Conservation (phyloP, 768 basidiomycete genomes). For the Kwoniella mangroviensis region DNA sequence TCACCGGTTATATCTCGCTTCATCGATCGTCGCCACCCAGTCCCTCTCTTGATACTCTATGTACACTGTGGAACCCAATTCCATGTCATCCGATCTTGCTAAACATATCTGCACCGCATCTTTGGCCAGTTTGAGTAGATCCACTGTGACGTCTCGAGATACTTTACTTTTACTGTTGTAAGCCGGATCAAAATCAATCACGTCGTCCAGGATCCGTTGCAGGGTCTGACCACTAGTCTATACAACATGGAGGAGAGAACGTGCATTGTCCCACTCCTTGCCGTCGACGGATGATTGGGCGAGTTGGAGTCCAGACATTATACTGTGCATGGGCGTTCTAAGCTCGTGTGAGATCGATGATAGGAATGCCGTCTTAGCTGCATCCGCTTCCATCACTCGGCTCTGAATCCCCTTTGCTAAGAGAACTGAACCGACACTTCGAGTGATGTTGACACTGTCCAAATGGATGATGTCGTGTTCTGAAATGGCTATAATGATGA, state of each 20-base stretch:
- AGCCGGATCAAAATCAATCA: slow-evolving; percentile 38
- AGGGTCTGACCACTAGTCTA: slow-evolving; percentile 37
- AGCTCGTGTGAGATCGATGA: slow-evolving; percentile 51
- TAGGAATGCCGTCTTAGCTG: slow-evolving; percentile 46
- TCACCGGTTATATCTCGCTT: slow-evolving; percentile 41
- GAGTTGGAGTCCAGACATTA: slow-evolving; percentile 42
- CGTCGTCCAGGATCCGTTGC: slow-evolving; percentile 41
- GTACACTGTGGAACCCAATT: neutral
- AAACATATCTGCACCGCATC: slow-evolving; percentile 8
- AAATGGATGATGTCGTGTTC: neutral
- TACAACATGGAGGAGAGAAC: slow-evolving; percentile 17
- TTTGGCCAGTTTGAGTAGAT: slow-evolving; percentile 8
- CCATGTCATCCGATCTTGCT: slow-evolving; percentile 11
- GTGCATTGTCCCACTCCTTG: slow-evolving; percentile 21
- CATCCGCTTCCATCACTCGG: slow-evolving; percentile 38
- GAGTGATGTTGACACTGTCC: neutral
- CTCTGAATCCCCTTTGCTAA: slow-evolving; percentile 32
- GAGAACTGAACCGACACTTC: slow-evolving; percentile 38
- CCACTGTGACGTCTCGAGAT: neutral
- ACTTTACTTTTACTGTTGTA: neutral
- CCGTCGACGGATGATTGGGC: slow-evolving; percentile 22
- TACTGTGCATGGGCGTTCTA: slow-evolving; percentile 48
- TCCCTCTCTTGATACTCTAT: slow-evolving; percentile 43
- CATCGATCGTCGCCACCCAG: slow-evolving; percentile 37
- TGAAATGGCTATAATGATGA: slow-evolving; percentile 32